A percentile compares a stretch with the other conserved stretches of the same genome.
These are phyloP conservation scores for Aristolochia californica DNA, from an alignment of 164 flowering plant genomes.

Conservation along the genomic window DNA sequence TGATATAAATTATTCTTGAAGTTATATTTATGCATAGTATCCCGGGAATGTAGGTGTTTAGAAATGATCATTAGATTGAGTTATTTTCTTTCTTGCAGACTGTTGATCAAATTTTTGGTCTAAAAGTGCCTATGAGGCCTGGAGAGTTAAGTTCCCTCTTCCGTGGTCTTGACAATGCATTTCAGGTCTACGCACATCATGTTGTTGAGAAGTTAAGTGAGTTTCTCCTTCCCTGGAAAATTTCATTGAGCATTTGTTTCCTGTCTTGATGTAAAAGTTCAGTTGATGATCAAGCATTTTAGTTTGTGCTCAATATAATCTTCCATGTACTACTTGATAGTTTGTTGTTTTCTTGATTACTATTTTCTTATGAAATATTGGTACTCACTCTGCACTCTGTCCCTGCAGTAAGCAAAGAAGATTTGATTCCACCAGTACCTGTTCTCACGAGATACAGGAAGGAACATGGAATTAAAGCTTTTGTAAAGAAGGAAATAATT, in stretches of 20 bases:
- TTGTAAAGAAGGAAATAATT: conserved; percentile 76
- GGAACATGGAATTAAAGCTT: conserved; percentile 86
- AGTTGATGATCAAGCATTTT: not conserved
- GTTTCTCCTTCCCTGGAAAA: conserved; percentile 9
- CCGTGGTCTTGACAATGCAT: conserved; percentile 91
- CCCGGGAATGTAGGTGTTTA: no score
- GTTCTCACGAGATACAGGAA: conserved; percentile 77
- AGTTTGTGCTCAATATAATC: no score
- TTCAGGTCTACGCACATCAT: conserved; percentile 71
- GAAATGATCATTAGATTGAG: no score
- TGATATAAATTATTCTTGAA: no score
- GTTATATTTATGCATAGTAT: no score
- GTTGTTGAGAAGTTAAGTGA: conserved; percentile 60
- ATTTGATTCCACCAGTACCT: conserved; percentile 86
- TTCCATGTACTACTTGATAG: no score
- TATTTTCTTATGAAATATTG: no score
- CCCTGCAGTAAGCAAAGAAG: conserved; percentile 74
- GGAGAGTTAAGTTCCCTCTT: conserved; percentile 58
- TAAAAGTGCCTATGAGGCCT: conserved; percentile 84
- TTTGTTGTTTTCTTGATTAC: no score
- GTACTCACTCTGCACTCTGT: no score
- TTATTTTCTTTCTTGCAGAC: conserved; percentile 39
- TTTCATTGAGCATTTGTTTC: not conserved
- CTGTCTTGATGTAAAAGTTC: not conserved
- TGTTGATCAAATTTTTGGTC: conserved; percentile 81